phyloP scores from a whole-genome alignment of 2,329 filamentous ascomycete species.

The Cryphonectria parasitica region DNA sequence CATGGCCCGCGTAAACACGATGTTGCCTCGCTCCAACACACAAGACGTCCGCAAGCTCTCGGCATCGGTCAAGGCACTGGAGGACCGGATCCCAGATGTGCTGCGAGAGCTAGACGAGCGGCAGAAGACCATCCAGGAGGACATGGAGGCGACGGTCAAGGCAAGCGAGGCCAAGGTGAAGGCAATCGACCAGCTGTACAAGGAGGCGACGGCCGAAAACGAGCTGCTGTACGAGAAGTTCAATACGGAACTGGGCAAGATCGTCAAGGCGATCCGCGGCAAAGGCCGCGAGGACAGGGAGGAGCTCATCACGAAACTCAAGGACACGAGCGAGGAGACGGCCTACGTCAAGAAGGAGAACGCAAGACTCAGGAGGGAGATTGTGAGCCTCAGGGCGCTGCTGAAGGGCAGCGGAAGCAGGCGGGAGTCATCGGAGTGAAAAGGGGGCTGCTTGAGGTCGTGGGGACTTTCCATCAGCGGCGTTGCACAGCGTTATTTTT shows the following conservation, averaged over 20 bases:
- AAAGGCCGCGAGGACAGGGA: constrained; percentile 78
- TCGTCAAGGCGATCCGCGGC: constrained; percentile 74
- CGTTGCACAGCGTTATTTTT: not conserved
- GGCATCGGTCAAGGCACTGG: constrained; percentile 66
- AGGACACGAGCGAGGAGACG: constrained; percentile 76
- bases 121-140: constrained; percentile 67
- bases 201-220: constrained; percentile 86
- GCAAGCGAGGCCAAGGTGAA: constrained; percentile 78
- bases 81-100: constrained; percentile 65
- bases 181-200: constrained; percentile 85
- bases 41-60: constrained; percentile 54
- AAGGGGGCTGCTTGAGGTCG: not conserved
- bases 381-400: constrained; percentile 68
- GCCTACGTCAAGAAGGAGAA: constrained; percentile 84
- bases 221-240: constrained; percentile 91
- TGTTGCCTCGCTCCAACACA: constrained; percentile 41
- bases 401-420: constrained; percentile 45
- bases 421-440: constrained; percentile 16
- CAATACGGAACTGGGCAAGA: constrained; percentile 85
- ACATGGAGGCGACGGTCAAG: constrained; percentile 72
- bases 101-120: constrained; percentile 63
- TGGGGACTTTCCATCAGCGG: not conserved
- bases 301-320: constrained; percentile 72
- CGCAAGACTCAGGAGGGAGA: constrained; percentile 78
- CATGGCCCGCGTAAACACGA: constrained; percentile 62